Evolutionary conservation across 1,284 basidiomycete genomes (phyloP).

Genomic region (Boletus austroedulis): DNA sequence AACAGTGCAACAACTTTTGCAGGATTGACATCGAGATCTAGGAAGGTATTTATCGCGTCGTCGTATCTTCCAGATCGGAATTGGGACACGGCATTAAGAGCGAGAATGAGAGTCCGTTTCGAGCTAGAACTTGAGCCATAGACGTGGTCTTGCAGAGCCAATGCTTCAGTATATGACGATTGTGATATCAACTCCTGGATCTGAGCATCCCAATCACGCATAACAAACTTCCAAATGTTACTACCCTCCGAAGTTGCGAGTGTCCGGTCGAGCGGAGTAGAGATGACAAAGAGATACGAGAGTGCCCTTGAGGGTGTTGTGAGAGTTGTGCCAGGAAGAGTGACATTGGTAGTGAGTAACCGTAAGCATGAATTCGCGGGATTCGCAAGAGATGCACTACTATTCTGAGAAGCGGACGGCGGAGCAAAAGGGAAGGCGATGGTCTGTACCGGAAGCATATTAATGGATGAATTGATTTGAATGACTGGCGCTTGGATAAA

Average conservation of each 20-base stretch:
- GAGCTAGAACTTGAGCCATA: slow-evolving; percentile 42
- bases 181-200: slow-evolving; percentile 79
- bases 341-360: slow-evolving; percentile 41
- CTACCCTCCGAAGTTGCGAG: slow-evolving; percentile 64
- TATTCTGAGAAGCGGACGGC: slow-evolving; percentile 26
- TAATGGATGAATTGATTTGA: slow-evolving; percentile 79
- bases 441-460: slow-evolving; percentile 62
- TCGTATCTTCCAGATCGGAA: slow-evolving; percentile 71
- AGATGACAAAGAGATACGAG: slow-evolving; percentile 63
- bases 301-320: slow-evolving; percentile 1
- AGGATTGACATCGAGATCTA: slow-evolving; percentile 87
- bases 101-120: slow-evolving; percentile 57
- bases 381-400: slow-evolving; percentile 24
- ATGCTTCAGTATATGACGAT: slow-evolving; percentile 77
- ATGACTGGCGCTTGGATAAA: slow-evolving; percentile 57
- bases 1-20: slow-evolving; percentile 92
- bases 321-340: slow-evolving; percentile 42
- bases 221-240: slow-evolving; percentile 72
- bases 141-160: slow-evolving; percentile 68
- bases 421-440: slow-evolving; percentile 61
- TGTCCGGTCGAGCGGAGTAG: slow-evolving; percentile 70
- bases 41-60: slow-evolving; percentile 83
- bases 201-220: slow-evolving; percentile 77
- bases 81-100: slow-evolving; percentile 72
- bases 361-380: slow-evolving; percentile 47